A percentile compares a stretch with the other conserved stretches of the same genome.
Evolutionary conservation across 352 stramenopile species (phyloP).

Genomic region (Globisporangium uncinulatum): DNA sequence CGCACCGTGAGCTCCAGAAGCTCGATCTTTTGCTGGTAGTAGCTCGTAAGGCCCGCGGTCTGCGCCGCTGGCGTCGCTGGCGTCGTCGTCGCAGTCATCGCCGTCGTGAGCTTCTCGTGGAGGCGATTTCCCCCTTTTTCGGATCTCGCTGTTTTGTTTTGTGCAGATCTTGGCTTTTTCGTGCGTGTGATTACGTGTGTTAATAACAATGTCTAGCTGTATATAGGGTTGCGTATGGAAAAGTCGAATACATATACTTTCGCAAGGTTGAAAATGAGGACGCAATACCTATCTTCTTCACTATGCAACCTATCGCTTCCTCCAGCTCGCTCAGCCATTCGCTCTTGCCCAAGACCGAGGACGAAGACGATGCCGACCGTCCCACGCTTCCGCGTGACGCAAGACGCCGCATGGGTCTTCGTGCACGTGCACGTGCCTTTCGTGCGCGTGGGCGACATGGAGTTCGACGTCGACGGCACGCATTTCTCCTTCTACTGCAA

Average conservation of each 20-base stretch:
- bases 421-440: conserved; percentile 88
- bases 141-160: background rate
- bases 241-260: too few relatives aligned
- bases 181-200: too few relatives aligned
- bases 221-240: too few relatives aligned
- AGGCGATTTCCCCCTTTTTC: conserved; percentile 3
- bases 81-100: conserved; percentile 46
- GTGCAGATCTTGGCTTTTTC: too few relatives aligned
- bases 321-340: too few relatives aligned
- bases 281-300: too few relatives aligned
- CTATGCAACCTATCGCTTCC: too few relatives aligned
- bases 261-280: too few relatives aligned
- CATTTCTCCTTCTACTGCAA: conserved; percentile 96
- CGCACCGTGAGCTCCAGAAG: conserved; percentile 92
- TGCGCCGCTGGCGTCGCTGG: conserved; percentile 12
- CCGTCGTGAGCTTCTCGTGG: conserved; percentile 23
- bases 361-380: conserved; percentile 55
- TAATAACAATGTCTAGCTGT: too few relatives aligned
- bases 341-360: background rate
- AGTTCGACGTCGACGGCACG: conserved; percentile 87
- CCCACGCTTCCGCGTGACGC: conserved; percentile 78
- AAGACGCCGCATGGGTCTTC: conserved; percentile 79
- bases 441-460: conserved; percentile 89
- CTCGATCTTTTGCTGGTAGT: conserved; percentile 96
- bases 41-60: conserved; percentile 72